A percentile compares a stretch with the other conserved stretches of the same genome.
Conservation (phyloP, 768 basidiomycete genomes). For the Artomyces pyxidatus region DNA sequence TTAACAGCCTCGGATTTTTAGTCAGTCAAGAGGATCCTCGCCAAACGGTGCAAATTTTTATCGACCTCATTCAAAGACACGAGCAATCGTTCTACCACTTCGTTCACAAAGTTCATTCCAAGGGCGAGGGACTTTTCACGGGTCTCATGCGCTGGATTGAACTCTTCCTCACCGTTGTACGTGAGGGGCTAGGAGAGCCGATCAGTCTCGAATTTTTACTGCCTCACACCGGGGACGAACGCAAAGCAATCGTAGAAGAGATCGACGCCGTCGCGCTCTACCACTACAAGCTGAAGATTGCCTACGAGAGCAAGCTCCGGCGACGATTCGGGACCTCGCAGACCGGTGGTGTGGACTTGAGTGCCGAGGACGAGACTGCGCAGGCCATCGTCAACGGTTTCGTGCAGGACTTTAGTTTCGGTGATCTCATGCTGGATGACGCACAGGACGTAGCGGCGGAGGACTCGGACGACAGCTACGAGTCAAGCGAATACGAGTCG, state of each 20-base stretch:
- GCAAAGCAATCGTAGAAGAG: constrained; percentile 71
- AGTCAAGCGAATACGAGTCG: constrained; percentile 26
- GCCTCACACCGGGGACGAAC: constrained; percentile 73
- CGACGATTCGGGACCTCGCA: constrained; percentile 67
- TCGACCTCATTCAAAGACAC: constrained; percentile 88
- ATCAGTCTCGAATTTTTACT: constrained; percentile 86
- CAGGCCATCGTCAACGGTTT: constrained; percentile 74
- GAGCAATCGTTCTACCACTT: constrained; percentile 95
- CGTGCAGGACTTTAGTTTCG: constrained; percentile 74
- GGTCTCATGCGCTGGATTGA: constrained; percentile 96
- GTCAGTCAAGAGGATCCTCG: constrained; percentile 80
- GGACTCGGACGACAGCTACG: constrained; percentile 39
- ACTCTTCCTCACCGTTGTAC: constrained; percentile 81
- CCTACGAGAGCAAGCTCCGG: constrained; percentile 89
- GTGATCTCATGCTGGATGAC: constrained; percentile 70
- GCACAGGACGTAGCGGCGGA: constrained; percentile 73
- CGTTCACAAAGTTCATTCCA: constrained; percentile 97
- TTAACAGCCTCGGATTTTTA: constrained; percentile 21
- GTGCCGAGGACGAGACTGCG: constrained; percentile 79
- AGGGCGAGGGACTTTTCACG: constrained; percentile 91
- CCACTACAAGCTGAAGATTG: constrained; percentile 90
- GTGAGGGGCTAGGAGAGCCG: constrained; percentile 71
- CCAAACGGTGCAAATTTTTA: constrained; percentile 84
- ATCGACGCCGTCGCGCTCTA: constrained; percentile 86
- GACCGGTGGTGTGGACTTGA: constrained; percentile 39